Conservation (phyloP, 1,284 basidiomycete species). For the Caloboletus firmus region DNA sequence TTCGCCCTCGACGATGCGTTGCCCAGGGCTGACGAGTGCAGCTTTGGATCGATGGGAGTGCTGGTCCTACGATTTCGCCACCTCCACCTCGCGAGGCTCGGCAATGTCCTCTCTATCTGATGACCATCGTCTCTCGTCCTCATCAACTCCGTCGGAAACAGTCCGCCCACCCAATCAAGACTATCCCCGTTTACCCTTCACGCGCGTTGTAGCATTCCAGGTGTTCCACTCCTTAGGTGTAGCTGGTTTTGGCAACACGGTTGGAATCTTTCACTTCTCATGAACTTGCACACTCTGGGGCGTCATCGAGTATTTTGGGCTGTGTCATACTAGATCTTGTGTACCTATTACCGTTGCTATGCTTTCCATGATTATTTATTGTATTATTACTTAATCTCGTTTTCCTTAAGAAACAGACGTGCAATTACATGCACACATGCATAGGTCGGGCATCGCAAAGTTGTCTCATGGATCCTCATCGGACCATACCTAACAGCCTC, state of each 20-base stretch:
- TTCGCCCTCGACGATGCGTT: slow-evolving; percentile 21
- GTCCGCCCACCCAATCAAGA: slow-evolving; percentile 18
- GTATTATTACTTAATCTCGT: slow-evolving; percentile 21
- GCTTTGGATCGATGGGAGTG: slow-evolving; percentile 78
- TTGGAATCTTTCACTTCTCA: slow-evolving; percentile 61
- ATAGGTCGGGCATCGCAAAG: background rate
- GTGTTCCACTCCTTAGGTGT: slow-evolving; percentile 50
- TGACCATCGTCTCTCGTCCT: slow-evolving; percentile 17
- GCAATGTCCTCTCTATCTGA: slow-evolving; percentile 47
- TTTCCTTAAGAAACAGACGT: background rate
- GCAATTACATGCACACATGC: background rate
- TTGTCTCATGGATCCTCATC: slow-evolving; percentile 3
- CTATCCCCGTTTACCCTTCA: slow-evolving; percentile 70
- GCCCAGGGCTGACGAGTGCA: slow-evolving; percentile 54
- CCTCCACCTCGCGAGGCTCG: slow-evolving; percentile 49
- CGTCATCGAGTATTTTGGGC: background rate
- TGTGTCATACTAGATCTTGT: slow-evolving; percentile 12
- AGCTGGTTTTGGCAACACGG: slow-evolving; percentile 78
- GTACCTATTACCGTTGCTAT: slow-evolving; percentile 20
- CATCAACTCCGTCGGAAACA: slow-evolving; percentile 12
- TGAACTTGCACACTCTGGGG: slow-evolving; percentile 12
- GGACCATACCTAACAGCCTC: slow-evolving; percentile 67
- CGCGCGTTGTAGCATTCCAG: slow-evolving; percentile 65
- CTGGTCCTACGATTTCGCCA: slow-evolving; percentile 68
- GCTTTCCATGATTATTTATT: slow-evolving; percentile 27